phyloP scores from a whole-genome alignment of 2,329 filamentous ascomycete species.

The Dothiorella sarmentorum region DNA sequence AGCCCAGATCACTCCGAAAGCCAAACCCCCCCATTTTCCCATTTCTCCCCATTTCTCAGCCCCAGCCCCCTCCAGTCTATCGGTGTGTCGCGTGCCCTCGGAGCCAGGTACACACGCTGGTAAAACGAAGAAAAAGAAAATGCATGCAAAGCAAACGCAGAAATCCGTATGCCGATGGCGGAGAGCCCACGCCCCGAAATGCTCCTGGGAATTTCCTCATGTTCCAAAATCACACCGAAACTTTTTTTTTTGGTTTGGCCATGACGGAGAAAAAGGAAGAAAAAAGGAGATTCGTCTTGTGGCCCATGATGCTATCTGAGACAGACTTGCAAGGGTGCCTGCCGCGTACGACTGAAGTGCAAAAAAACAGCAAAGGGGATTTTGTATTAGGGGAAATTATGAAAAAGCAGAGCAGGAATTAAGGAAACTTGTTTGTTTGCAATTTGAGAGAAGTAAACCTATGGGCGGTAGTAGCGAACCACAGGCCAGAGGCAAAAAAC shows the following conservation, averaged over 20 bases:
- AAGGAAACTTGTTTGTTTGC: neutral
- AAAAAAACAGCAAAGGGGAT: neutral
- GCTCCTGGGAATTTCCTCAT: neutral
- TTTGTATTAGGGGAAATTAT: neutral
- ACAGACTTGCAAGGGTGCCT: too few species aligned
- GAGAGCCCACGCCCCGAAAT: conserved; percentile 1
- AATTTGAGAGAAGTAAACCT: neutral
- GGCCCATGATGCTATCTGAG: neutral
- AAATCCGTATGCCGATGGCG: too few species aligned
- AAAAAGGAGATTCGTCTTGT: conserved; percentile 9
- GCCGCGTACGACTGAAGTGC: neutral
- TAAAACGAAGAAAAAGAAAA: too few species aligned
- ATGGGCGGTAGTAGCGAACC: neutral
- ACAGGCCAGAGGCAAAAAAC: neutral
- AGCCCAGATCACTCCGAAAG: too few species aligned
- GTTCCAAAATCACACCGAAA: neutral
- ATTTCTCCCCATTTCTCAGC: too few species aligned
- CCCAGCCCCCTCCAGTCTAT: too few species aligned
- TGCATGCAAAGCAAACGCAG: too few species aligned
- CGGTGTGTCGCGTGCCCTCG: too few species aligned
- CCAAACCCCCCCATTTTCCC: too few species aligned
- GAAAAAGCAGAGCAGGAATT: neutral
- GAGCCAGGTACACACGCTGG: too few species aligned
- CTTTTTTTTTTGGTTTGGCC: neutral
- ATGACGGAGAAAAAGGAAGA: neutral